Base-by-base conservation (phyloP, 805 yeast species). In the Tanozyma kutaoensis region DNA sequence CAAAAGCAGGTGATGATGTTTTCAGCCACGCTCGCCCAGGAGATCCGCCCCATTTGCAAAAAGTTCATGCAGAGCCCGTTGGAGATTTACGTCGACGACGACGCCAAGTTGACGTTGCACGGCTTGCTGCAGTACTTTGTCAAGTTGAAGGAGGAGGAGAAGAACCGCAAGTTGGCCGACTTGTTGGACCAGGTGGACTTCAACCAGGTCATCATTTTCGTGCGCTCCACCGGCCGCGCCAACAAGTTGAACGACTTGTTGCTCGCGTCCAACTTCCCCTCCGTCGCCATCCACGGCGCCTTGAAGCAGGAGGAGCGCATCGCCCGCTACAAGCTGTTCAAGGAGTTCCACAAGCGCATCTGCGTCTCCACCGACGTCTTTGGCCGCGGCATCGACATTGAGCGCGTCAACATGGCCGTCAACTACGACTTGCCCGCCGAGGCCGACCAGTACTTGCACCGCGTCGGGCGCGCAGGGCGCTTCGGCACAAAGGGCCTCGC, bases 391-490 rank as follows among this genome's bases (percentile, higher is more conserved):
- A 91, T 88, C 48, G 98, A 88, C 72, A 88, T 88, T 43, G 98
- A 88, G 70, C 84, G 98, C 66, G 88, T 88, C 62, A 88, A 88
- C 63, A 64, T 88, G 55, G 98, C 98, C 36, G 85, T 88, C 67
- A 91, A 88, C 69, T 88, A 88, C 60, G 98, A 88, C 61, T 65
- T 88, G 66, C 95, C 98, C 44, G 66, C 59, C 39, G 96, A 86
- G 64, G 95, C 97, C 38, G 97, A 88, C 59, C 96, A 91, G 61
- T 88, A 91, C 62, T 72, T 88, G 54, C 98, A 88, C 68, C 84
- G 98, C 67, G 98, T 88, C 37, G 98, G 98, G 52, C 85, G 98
- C 74, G 98, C 98, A 42, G 98, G 98, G 63, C 86, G 98, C 72
- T 88, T 88, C 48, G 98, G 98, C 67, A 88, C 98, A 52, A 88